Percentiles rank a stretch among this genome's conserved stretches.
phyloP scores from a whole-genome alignment of 805 yeast genomes.

The Diddensiella santjacobensis region DNA sequence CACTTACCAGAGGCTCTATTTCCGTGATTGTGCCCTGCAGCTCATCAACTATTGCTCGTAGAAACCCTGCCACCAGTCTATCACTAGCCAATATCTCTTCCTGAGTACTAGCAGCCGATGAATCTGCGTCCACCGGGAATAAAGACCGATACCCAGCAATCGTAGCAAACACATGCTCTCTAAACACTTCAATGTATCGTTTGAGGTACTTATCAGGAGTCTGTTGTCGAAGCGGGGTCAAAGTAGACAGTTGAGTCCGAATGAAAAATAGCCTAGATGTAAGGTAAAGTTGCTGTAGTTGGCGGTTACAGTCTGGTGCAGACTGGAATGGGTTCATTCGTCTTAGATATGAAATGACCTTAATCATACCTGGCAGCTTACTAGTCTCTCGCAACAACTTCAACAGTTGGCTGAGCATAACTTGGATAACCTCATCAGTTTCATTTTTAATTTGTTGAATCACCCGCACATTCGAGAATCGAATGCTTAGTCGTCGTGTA shows the following conservation, averaged over 20 bases:
- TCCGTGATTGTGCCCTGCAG: constrained; percentile 24
- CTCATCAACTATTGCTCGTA: constrained; percentile 24
- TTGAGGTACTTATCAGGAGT: constrained; percentile 64
- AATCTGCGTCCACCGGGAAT: constrained; percentile 43
- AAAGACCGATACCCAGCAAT: constrained; percentile 62
- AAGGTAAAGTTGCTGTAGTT: constrained; percentile 55
- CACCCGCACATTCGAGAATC: constrained; percentile 60
- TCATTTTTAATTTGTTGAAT: constrained; percentile 54
- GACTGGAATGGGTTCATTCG: constrained; percentile 43
- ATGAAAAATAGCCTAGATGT: constrained; percentile 69
- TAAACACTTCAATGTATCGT: constrained; percentile 73
- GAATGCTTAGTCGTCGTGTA: constrained; percentile 59
- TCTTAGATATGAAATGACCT: constrained; percentile 70
- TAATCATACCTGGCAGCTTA: constrained; percentile 73
- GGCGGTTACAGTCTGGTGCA: constrained; percentile 27
- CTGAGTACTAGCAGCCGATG: constrained; percentile 11
- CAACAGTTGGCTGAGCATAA: constrained; percentile 69
- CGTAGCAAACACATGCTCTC: constrained; percentile 79
- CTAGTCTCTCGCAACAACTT: constrained; percentile 68
- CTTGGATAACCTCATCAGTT: constrained; percentile 45
- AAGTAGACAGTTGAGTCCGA: constrained; percentile 52
- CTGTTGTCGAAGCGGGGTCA: constrained; percentile 52
- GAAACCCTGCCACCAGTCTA: constrained; percentile 29
- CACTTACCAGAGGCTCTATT: constrained; percentile 30
- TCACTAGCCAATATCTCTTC: constrained; percentile 12